phyloP scores from a whole-genome alignment of 805 yeast species.

The Kluyveromyces aestuarii region DNA sequence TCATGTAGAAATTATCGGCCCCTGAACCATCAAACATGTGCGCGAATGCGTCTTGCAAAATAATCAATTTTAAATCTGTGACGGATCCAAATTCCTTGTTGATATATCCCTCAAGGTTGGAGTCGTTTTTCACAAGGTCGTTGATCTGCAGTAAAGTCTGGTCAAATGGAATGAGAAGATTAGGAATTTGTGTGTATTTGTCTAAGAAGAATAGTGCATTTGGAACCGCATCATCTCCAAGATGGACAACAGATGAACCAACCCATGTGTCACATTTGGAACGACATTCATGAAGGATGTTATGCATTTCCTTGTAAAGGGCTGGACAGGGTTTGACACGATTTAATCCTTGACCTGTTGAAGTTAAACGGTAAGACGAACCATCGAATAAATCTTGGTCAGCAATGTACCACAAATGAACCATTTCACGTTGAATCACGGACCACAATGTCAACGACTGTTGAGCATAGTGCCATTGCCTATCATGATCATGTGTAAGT shows the following conservation, averaged over 20 bases:
- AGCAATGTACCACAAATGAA: slow-evolving; percentile 66
- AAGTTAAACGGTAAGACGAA: slow-evolving; percentile 44
- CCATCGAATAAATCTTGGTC: slow-evolving; percentile 61
- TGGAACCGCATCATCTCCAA: slow-evolving; percentile 80
- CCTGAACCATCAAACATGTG: slow-evolving; percentile 68
- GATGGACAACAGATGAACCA: slow-evolving; percentile 70
- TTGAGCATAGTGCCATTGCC: slow-evolving; percentile 65
- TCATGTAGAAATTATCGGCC: slow-evolving; percentile 74
- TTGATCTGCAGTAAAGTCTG: slow-evolving; percentile 48
- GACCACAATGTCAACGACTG: slow-evolving; percentile 74
- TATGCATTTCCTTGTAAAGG: slow-evolving; percentile 61
- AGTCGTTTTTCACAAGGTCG: slow-evolving; percentile 39
- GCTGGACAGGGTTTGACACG: slow-evolving; percentile 68
- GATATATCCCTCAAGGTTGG: slow-evolving; percentile 41
- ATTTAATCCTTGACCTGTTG: slow-evolving; percentile 77
- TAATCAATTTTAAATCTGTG: slow-evolving; percentile 41
- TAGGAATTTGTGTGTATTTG: slow-evolving; percentile 73
- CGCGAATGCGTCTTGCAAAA: slow-evolving; percentile 34
- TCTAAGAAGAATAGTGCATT: slow-evolving; percentile 73
- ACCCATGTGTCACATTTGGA: slow-evolving; percentile 59
- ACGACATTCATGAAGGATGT: slow-evolving; percentile 58
- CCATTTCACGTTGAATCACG: slow-evolving; percentile 68
- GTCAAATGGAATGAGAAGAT: slow-evolving; percentile 66
- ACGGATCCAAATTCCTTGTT: slow-evolving; percentile 48
- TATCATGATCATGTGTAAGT: slow-evolving; percentile 61